Evolutionary conservation across 1,284 basidiomycete species (phyloP), one percentile per base, ranked within the genome.

Genomic region (Exobasidium cylindrosporum): DNA sequence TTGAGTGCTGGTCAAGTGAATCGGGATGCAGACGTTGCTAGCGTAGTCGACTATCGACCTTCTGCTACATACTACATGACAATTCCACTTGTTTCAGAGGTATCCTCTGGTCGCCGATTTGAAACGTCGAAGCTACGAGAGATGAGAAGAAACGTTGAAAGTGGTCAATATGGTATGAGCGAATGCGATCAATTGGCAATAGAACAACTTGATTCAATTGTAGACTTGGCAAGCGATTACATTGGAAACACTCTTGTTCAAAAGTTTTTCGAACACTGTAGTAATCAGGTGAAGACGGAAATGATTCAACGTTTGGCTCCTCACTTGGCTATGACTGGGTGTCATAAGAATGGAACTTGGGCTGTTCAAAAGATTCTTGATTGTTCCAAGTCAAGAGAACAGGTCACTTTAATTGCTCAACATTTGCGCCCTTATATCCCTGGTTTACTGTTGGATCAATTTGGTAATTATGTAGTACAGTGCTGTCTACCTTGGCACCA

Each of bases 261-360:
- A 83, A 95, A 97, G 81, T 83, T 98, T 29, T 98, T 97, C 72
- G 95, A 97, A 81, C 88, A 87, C 69, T 92, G 91, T 75, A 90
- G 90, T 23, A 83, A 88, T 43, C 81, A 76, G 1, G 87, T 92
- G 54, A 86, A 94, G 70, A 85, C 91, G 67, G 87, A 87, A 17
- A 93, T 98, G 91, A 84, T 99, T 50, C 92, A 97, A 76, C 88
- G 92, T 52, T 89, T 98, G 63, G 87, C 89, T 1, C 96, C 96
- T 57, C 90, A 96, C 80, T 84, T 99, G 26, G 96, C 95, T 28
- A 92, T 92, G 86, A 96, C 97, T 69, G 96, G 96, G 54, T 93
- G 95, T 57, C 96, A 99, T 84, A 98, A 98, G 84, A 98, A 98
- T 74, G 96, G 96, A 44, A 99, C 96, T 0, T 98, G 96, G 96